A percentile compares a stretch with the other conserved stretches of the same genome.
Evolutionary conservation across 176 grass and related monocot genomes (phyloP).

Genomic region (Carex kokanica): DNA sequence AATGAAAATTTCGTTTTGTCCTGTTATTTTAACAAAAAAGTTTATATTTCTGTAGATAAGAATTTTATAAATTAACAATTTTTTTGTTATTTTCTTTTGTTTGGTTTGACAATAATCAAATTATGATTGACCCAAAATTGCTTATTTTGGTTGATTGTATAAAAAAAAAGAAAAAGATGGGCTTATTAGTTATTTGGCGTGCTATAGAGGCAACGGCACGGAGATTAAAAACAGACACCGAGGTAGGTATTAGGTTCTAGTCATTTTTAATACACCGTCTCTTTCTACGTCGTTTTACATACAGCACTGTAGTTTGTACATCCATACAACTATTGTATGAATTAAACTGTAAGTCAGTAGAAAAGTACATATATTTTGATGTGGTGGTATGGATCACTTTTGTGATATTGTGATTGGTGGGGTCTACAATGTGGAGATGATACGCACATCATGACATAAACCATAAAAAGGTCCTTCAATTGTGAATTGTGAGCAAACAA

Average conservation of each 20-base stretch:
- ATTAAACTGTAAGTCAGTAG: background rate
- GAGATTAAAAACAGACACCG: conserved; percentile 5
- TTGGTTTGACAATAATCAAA: background rate
- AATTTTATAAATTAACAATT: too few species aligned
- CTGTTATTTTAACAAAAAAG: too few species aligned
- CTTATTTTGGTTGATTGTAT: background rate
- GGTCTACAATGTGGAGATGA: background rate
- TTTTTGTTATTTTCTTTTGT: too few species aligned
- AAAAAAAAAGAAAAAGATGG: background rate
- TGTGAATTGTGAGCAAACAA: background rate
- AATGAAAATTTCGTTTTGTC: too few species aligned
- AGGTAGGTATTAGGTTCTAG: background rate
- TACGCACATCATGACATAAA: background rate
- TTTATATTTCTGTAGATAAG: too few species aligned
- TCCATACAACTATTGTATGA: background rate
- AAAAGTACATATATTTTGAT: background rate
- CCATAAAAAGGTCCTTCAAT: background rate
- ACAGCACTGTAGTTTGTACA: background rate
- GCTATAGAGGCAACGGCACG: conserved; percentile 17
- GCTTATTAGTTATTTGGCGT: conserved; percentile 3
- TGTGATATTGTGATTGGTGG: conserved; percentile 1
- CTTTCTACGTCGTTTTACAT: conserved; percentile 1
- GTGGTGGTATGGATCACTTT: background rate
- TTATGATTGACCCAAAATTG: background rate
- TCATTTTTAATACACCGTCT: background rate